Percentiles rank a stretch among this genome's conserved stretches.
Evolutionary conservation across 1,139 yeast genomes (phyloP).

Genomic region (Candida pseudoviswanathii): DNA sequence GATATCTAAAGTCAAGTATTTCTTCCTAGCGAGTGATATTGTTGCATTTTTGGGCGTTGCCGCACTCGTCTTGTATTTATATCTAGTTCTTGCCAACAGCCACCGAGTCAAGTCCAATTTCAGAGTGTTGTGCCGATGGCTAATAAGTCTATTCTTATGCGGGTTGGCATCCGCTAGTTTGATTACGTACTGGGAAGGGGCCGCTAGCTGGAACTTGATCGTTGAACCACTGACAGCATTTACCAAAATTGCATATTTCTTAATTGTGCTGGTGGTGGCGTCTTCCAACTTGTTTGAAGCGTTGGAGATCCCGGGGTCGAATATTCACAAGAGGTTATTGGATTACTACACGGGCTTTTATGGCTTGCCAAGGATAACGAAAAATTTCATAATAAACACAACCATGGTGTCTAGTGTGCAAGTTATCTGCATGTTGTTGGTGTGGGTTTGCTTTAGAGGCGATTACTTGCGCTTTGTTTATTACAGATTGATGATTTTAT

Average conservation of each 20-base stretch:
- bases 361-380: slow-evolving; percentile 24
- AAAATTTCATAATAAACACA: slow-evolving; percentile 19
- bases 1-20: slow-evolving; percentile 9
- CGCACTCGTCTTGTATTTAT: slow-evolving; percentile 24
- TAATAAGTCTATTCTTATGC: slow-evolving; percentile 52
- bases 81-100: slow-evolving; percentile 53
- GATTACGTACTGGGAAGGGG: slow-evolving; percentile 20
- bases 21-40: slow-evolving; percentile 11
- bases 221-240: slow-evolving; percentile 35
- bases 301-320: slow-evolving; percentile 17
- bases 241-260: slow-evolving; percentile 27
- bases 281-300: slow-evolving; percentile 34
- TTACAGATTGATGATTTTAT: slow-evolving; percentile 20
- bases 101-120: slow-evolving; percentile 58
- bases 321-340: slow-evolving; percentile 28
- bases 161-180: slow-evolving; percentile 54
- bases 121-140: slow-evolving; percentile 65
- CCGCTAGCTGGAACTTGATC: slow-evolving; percentile 29
- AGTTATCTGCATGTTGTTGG: slow-evolving; percentile 8
- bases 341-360: slow-evolving; percentile 25
- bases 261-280: slow-evolving; percentile 31
- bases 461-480: slow-evolving; percentile 21
- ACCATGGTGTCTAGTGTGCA: not conserved
- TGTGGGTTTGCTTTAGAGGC: slow-evolving; percentile 19
- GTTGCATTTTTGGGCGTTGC: slow-evolving; percentile 12